Evolutionary conservation across 1,284 basidiomycete genomes (phyloP).

Genomic region (Microbotryum silenes-acaulis): DNA sequence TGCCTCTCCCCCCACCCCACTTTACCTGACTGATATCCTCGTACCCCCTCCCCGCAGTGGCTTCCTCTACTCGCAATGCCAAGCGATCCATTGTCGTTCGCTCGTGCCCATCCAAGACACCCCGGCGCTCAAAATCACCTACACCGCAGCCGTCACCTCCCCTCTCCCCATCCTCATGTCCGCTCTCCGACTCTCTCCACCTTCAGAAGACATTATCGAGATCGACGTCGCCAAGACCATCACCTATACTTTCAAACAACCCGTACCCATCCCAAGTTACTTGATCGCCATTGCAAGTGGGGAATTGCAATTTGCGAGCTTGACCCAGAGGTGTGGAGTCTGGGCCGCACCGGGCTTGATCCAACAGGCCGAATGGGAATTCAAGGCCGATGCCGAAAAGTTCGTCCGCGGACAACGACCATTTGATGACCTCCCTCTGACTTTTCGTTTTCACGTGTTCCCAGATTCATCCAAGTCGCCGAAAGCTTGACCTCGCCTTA

Average conservation of each 20-base stretch:
- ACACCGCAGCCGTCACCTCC: slow-evolving; percentile 64
- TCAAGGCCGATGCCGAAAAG: slow-evolving; percentile 72
- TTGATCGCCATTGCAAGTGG: slow-evolving; percentile 79
- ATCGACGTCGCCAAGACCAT: slow-evolving; percentile 27
- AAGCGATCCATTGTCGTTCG: slow-evolving; percentile 79
- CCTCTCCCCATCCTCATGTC: slow-evolving; percentile 76
- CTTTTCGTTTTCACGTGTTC: slow-evolving; percentile 4
- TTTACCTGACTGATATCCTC: too few relatives aligned
- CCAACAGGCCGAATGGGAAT: slow-evolving; percentile 76
- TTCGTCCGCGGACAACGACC: slow-evolving; percentile 36
- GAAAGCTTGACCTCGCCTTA: slow-evolving; percentile 66
- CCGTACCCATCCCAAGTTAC: slow-evolving; percentile 70
- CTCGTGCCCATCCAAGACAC: slow-evolving; percentile 73
- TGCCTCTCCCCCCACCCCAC: too few relatives aligned
- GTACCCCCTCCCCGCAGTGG: too few relatives aligned
- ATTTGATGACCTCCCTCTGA: background rate
- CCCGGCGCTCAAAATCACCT: slow-evolving; percentile 41
- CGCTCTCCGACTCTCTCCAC: slow-evolving; percentile 63
- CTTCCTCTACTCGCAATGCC: slow-evolving; percentile 85
- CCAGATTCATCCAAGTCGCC: slow-evolving; percentile 65
- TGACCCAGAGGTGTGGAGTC: slow-evolving; percentile 52
- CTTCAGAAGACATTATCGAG: slow-evolving; percentile 50
- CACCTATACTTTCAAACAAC: slow-evolving; percentile 59
- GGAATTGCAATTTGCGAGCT: slow-evolving; percentile 49
- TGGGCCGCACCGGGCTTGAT: slow-evolving; percentile 84